Percentiles rank a stretch among this genome's conserved stretches.
These are phyloP conservation scores for Tylopilus balloui DNA, from an alignment of 768 basidiomycete genomes.

Conservation along the genomic window DNA sequence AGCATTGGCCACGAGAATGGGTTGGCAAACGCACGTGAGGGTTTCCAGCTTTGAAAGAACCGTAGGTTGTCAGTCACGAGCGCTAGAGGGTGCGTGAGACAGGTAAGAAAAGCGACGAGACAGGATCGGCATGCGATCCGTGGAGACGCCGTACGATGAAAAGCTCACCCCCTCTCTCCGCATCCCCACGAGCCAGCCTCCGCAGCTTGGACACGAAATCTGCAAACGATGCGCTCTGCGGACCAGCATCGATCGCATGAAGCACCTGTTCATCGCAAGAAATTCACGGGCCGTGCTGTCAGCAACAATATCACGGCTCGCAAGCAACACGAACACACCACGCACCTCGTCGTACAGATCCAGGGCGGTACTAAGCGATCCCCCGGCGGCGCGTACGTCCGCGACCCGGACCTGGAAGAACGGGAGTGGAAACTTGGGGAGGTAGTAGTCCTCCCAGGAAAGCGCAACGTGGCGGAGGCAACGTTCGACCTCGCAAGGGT, in stretches of 20 bases:
- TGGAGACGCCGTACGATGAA: not conserved
- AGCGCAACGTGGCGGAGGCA: conserved; percentile 26
- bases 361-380: conserved; percentile 29
- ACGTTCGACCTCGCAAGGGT: conserved; percentile 17
- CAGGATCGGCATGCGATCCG: not conserved
- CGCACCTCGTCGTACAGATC: conserved; percentile 30
- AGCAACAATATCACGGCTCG: no score
- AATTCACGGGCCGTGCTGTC: not conserved
- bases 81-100: conserved; percentile 1
- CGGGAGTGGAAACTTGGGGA: conserved; percentile 29
- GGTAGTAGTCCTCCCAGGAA: conserved; percentile 31
- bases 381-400: conserved; percentile 29
- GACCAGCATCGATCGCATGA: conserved; percentile 14
- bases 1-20: conserved; percentile 34
- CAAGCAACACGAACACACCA: not conserved
- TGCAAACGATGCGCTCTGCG: conserved; percentile 17
- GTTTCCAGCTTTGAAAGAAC: conserved; percentile 33
- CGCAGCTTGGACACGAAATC: conserved; percentile 27
- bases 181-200: conserved; percentile 22
- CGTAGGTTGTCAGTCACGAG: conserved; percentile 19
- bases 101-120: not conserved
- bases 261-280: conserved; percentile 22
- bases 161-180: conserved; percentile 25
- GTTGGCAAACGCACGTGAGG: conserved; percentile 29
- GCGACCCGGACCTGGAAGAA: conserved; percentile 32